Evolutionary conservation across 2,329 filamentous ascomycete species (phyloP), one percentile per base, ranked within the genome.

Genomic region (Colletotrichum cuscutae): DNA sequence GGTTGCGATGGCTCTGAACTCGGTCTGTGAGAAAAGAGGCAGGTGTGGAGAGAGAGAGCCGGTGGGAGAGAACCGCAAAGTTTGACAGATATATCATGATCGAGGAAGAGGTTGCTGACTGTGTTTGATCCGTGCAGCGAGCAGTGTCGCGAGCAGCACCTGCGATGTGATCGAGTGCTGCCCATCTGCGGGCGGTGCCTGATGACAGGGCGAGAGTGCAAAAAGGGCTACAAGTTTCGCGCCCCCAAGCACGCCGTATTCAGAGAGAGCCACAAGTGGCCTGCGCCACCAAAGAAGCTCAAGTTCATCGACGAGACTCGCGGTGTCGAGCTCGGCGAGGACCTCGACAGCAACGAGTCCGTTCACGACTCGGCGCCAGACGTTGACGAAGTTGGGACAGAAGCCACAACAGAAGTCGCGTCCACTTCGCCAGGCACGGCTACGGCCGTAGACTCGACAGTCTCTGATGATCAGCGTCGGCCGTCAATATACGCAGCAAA

Each of bases 111-210:
- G 7, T 22, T 22, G 67, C 71, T 73, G 56, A 71, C 66, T 24
- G 11, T 57, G 4, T 42, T 32, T 12, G 15, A n/a, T 3, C 53
- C 53, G 2, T 56, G 69, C 76, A 87, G 85, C 76, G 81, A 84
- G 76, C 85, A 83, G 59, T 87, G 85, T 77, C 84, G 85, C 74
- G 82, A 85, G 71, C 83, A 86, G 75, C 85, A 87, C 76, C 77
- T 87, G 19, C 86, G 84, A 80, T 87, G 85, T 84, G 64, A 75
- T 32, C 74, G 74, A 54, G 65, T 68, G 9, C 65, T 75, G 15
- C 74, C 74, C 56, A 26, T 72, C 22, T 75, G 74, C 42, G 73
- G 72, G 28, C 74, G 72, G 11, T 75, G 74, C 30, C 30, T 72
- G 62, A 62, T 72, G 64, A 75, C 68, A 13, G 69, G 72, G 22